Conservation (phyloP, 345 rosid genomes). For the Psidium friedrichsthalianum region DNA sequence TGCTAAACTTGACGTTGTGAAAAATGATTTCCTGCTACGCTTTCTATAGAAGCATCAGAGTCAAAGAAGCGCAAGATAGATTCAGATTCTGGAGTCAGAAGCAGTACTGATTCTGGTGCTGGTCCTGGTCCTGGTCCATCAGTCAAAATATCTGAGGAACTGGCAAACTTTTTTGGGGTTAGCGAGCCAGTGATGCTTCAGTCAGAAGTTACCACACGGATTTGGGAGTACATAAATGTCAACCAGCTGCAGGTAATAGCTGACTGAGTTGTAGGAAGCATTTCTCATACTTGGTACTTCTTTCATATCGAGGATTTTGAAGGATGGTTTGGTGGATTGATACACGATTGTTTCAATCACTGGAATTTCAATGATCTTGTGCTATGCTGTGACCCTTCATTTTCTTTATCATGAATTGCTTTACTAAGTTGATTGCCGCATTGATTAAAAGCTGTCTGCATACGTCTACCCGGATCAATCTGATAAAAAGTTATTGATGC, state of each 20-base stretch:
- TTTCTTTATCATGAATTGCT: background rate
- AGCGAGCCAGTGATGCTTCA: constrained; percentile 20
- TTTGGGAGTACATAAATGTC: constrained; percentile 21
- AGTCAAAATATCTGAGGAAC: constrained; percentile 21
- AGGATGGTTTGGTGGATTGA: background rate
- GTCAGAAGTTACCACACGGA: constrained; percentile 10
- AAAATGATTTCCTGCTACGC: background rate
- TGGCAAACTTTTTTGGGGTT: constrained; percentile 24
- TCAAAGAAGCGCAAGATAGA: constrained; percentile 16
- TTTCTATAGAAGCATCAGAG: constrained; percentile 9
- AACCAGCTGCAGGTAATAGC: constrained; percentile 18
- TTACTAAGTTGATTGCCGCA: background rate
- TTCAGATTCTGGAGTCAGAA: background rate
- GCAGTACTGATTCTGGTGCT: constrained; percentile 1
- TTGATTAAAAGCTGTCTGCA: background rate
- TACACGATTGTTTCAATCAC: background rate
- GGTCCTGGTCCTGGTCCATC: constrained; percentile 4
- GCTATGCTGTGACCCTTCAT: background rate
- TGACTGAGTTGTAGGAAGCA: background rate
- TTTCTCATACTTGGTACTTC: background rate
- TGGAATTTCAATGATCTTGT: background rate
- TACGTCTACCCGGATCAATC: background rate
- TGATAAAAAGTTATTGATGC: background rate
- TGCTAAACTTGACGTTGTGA: background rate
- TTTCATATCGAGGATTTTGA: background rate